Base-by-base conservation (phyloP, 305 asterid species). In the Plantago coronopus region DNA sequence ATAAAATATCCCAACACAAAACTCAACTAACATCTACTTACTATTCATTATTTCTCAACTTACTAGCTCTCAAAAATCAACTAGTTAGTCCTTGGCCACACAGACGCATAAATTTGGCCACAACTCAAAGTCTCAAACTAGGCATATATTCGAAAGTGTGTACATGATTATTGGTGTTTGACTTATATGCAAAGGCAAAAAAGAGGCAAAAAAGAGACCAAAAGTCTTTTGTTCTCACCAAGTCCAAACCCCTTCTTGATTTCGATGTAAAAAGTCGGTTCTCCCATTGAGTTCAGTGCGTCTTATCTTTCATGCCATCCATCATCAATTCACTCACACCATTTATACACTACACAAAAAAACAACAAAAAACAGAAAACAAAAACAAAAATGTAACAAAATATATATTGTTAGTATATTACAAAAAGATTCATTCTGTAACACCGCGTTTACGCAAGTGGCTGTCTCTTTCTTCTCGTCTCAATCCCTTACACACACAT, bases 371-470 rank as follows among this genome's bases (percentile, higher is more conserved):
- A 0, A 7, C 11, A 50, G 21, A 7, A 19, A 20, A 14, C 1
- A 20, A 12, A 21, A 21, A 50, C 0, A 7, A 12, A 19, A 20
- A 12, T 50, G 1, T 9, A 1, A 16, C 0, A 18, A 8, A 10
- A 37, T 19, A 22, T 25, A 14, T 51, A 20, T 47, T 12, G 5
- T 27, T 27, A 3, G 34, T 2, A 25, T 25, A 25, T 2, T 4
- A 1, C 4, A 1, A 27, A 4, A 27, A 27, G 4, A 47, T 21
- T 14, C 17, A 38, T n/a, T 53, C 21, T 44, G 47, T 25, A 38
- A 17, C 40, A 43, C 71, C 81, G 78, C 76, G 81, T 76, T 42
- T 13, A 50, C 48, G 72, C 68, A 59, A 63, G 37, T 64, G 66
- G 59, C 19, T 10, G 71, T 69, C 72, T 27, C 63, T 66, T 63